Percentiles rank a stretch among this genome's conserved stretches.
phyloP scores from a whole-genome alignment of 2,329 filamentous ascomycete genomes.

The Penicillium sp. region DNA sequence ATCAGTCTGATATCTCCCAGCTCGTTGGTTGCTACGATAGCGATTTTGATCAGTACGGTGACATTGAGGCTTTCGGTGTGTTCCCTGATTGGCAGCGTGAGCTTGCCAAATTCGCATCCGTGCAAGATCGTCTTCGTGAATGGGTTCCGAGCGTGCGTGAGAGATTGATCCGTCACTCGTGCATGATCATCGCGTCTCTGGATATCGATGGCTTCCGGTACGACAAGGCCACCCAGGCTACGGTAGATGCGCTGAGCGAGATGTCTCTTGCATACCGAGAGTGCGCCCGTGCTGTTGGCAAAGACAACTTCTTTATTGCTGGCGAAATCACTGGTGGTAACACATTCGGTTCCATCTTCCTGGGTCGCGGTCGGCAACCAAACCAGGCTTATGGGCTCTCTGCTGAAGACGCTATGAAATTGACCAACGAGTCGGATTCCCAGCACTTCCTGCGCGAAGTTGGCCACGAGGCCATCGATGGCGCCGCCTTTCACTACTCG shows the following conservation, averaged over 20 bases:
- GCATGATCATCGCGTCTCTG: conserved; percentile 61
- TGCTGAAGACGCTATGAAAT: conserved; percentile 48
- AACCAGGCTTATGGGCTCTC: conserved; percentile 48
- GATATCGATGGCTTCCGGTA: conserved; percentile 68
- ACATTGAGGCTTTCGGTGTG: conserved; percentile 64
- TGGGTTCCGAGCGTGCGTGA: conserved; percentile 61
- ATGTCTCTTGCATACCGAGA: conserved; percentile 60
- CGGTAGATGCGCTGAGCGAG: conserved; percentile 61
- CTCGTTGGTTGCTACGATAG: conserved; percentile 62
- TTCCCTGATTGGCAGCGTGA: conserved; percentile 65
- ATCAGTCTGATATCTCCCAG: conserved; percentile 46
- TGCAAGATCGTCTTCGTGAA: conserved; percentile 67
- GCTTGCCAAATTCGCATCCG: conserved; percentile 65
- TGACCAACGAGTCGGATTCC: conserved; percentile 48
- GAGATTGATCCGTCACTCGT: conserved; percentile 63
- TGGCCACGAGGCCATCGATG: conserved; percentile 59
- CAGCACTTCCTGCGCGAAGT: conserved; percentile 55
- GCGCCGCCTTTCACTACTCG: conserved; percentile 64
- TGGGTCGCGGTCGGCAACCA: conserved; percentile 62
- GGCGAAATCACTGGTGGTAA: conserved; percentile 67
- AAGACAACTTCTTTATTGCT: conserved; percentile 65
- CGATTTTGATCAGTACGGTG: conserved; percentile 67
- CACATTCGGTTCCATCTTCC: conserved; percentile 60
- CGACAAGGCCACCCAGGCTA: conserved; percentile 66
- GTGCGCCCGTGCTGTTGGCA: conserved; percentile 58